Evolutionary conservation across 345 rosid species (phyloP), one percentile per base, ranked within the genome.

Genomic region (Carallia pectinifolia): DNA sequence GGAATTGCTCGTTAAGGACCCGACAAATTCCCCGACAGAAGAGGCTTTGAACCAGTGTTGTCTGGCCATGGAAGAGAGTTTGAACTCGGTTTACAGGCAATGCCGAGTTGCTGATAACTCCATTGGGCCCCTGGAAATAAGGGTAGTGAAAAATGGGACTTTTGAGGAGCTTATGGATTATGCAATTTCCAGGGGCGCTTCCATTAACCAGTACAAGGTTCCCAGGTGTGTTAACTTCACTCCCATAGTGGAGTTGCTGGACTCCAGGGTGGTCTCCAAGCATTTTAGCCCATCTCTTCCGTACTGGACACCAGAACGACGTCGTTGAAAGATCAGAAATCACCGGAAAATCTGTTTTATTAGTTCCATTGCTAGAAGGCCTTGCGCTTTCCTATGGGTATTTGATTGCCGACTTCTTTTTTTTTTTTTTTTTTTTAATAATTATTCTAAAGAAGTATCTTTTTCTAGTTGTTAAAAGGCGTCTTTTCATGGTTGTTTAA

Each of bases 111-210:
- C 90, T 0, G 91, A 88, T 63, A 81, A 76, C 81, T 92, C 99
- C 6, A 86, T 92, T 12, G 99, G 99, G 19, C 87, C 97, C 0
- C 67, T 95, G 10, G 97, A 92, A 76, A 88, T 92, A 33, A 84
- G 97, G 2, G 91, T 92, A 58, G 99, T 95, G 3, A 85, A 61
- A 64, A 84, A 56, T n/a, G 99, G 99, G 7, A 95, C 99, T 34
- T 95, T 95, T 71, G 99, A 95, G 74, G 99, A 92, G 77, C 68
- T 95, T 33, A 95, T 95, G 97, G 99, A 95, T 74, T 92, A 92
- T 56, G 97, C 97, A 2, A 90, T 95, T 61, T 90, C 99, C 18
- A 83, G 96, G 58, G 97, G 99, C 0, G 99, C 99, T 0, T 95
- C 99, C 4, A 95, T 95, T 59, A 95, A 95, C 64, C 99, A 95